Percentiles rank a stretch among this genome's conserved stretches.
phyloP scores from a whole-genome alignment of 2,329 filamentous ascomycete genomes.

The Onygenales sp. region DNA sequence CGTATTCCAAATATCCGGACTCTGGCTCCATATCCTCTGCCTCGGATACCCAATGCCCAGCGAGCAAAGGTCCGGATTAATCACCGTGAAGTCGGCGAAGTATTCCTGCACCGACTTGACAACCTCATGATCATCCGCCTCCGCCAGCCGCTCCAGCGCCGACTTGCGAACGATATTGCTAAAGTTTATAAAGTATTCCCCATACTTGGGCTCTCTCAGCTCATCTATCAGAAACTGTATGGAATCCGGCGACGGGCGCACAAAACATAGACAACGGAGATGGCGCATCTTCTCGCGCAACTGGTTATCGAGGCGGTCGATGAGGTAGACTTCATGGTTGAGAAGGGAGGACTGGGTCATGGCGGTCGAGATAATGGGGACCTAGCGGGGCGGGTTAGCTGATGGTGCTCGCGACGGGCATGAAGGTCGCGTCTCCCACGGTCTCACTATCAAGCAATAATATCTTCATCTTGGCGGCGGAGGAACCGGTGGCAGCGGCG shows the following conservation, averaged over 20 bases:
- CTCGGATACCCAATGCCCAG: conserved; percentile 63
- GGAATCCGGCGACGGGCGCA: conserved; percentile 83
- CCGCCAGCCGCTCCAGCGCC: conserved; percentile 81
- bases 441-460: conserved; percentile 89
- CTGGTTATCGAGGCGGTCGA: conserved; percentile 85
- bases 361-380: conserved; percentile 86
- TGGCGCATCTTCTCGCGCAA: conserved; percentile 96
- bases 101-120: conserved; percentile 91
- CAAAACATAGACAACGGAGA: conserved; percentile 82
- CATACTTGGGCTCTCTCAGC: conserved; percentile 89
- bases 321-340: conserved; percentile 95
- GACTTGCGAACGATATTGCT: conserved; percentile 98
- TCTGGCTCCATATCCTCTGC: conserved; percentile 70
- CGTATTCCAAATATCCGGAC: conserved; percentile 80
- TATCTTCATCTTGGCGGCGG: conserved; percentile 95
- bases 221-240: conserved; percentile 93
- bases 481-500: conserved; percentile 49
- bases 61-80: conserved; percentile 89
- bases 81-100: conserved; percentile 89
- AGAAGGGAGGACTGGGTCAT: conserved; percentile 91
- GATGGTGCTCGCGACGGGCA: conserved; percentile 4
- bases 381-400: conserved; percentile 36
- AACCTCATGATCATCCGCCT: conserved; percentile 95
- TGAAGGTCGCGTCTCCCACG: conserved; percentile 42
- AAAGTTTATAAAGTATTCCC: conserved; percentile 94